Conservation (phyloP, 768 basidiomycete species). For the Boletus rex-veris region DNA sequence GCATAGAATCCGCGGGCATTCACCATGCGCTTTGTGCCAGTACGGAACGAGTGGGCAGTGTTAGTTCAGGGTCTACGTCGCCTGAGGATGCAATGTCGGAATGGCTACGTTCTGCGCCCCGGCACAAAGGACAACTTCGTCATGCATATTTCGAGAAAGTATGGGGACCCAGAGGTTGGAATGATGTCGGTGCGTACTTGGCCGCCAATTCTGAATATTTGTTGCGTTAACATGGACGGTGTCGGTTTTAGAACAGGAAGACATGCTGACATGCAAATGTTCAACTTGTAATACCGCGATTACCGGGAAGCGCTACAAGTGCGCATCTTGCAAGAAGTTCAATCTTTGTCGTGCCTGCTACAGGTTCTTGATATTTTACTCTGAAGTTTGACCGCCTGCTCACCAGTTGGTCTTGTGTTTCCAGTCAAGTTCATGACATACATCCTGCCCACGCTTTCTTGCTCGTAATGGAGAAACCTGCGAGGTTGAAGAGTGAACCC, state of each 20-base stretch:
- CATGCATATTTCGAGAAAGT: constrained; percentile 86
- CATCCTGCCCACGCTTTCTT: constrained; percentile 89
- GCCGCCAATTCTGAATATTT: neutral
- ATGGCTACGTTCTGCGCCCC: constrained; percentile 66
- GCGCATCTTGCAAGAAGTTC: constrained; percentile 75
- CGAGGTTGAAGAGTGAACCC: constrained; percentile 39
- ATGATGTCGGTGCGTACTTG: constrained; percentile 71
- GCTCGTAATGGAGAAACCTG: constrained; percentile 63
- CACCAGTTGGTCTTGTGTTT: neutral
- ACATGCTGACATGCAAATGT: constrained; percentile 59
- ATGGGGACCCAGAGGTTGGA: constrained; percentile 84
- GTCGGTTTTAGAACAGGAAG: constrained; percentile 62
- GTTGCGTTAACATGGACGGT: constrained; percentile 4
- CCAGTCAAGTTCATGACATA: constrained; percentile 84
- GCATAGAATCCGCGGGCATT: constrained; percentile 75
- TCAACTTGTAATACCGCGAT: constrained; percentile 75
- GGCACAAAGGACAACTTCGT: constrained; percentile 68
- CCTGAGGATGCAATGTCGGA: constrained; percentile 55
- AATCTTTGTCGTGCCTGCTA: constrained; percentile 83
- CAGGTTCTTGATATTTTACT: constrained; percentile 43
- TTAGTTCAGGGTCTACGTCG: constrained; percentile 42
- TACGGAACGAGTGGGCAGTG: constrained; percentile 28
- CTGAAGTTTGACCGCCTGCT: neutral
- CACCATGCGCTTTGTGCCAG: constrained; percentile 67
- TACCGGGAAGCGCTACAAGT: constrained; percentile 72